Evolutionary conservation across 202 grass and related monocot species (phyloP).

Genomic region (Carex arenaria): DNA sequence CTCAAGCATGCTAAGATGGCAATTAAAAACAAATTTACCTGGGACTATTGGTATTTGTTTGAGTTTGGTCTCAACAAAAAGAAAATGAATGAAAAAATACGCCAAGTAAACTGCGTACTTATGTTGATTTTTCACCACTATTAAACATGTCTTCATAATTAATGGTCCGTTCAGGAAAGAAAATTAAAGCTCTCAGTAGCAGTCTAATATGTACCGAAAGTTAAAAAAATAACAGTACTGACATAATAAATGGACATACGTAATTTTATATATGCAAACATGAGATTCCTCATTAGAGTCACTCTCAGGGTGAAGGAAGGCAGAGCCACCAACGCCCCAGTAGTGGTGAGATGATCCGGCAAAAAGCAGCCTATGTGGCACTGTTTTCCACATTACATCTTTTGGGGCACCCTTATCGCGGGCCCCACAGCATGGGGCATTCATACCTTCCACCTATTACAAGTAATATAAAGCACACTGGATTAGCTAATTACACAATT

Average conservation of each 20-base stretch:
- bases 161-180: neutral
- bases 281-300: constrained; percentile 45
- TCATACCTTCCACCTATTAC: constrained; percentile 70
- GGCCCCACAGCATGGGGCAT: constrained; percentile 55
- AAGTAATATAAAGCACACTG: constrained; percentile 23
- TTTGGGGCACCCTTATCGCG: constrained; percentile 61
- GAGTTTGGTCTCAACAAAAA: neutral
- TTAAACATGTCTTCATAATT: neutral
- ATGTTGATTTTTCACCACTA: neutral
- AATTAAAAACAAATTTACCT: neutral
- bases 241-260: constrained; percentile 42
- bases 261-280: constrained; percentile 93
- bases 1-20: neutral
- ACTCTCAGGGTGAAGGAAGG: constrained; percentile 74
- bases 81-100: neutral
- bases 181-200: neutral
- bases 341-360: constrained; percentile 54
- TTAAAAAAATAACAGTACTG: neutral
- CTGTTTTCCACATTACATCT: constrained; percentile 56
- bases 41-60: neutral
- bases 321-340: constrained; percentile 85
- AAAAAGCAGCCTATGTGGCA: constrained; percentile 78
- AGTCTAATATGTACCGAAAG: neutral
- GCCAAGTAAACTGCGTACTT: neutral
- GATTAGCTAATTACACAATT: neutral